Evolutionary conservation across 2,329 filamentous ascomycete species (phyloP), one percentile per base, ranked within the genome.

Genomic region (Aspergillus sp.): DNA sequence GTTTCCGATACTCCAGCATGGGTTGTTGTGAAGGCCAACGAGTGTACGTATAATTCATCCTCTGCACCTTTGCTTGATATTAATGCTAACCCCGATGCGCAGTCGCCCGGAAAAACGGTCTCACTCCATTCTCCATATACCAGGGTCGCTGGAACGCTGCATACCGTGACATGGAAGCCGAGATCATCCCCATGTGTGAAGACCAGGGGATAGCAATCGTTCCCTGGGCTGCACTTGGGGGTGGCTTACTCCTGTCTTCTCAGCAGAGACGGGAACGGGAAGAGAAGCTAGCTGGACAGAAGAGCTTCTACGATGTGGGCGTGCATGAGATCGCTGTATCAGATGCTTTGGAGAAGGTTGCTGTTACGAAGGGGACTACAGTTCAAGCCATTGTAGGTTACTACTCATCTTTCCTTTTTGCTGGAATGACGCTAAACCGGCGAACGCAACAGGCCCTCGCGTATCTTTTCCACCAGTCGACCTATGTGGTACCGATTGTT

Each of bases 1-100:
- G 44, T 59, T n/a, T 59, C 57, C 0, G 57, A 56, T 17, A 59
- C 53, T 2, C 57, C 53, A 3, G 53, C 57, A 5, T 59, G 57
- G 53, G 39, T 59, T 12, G 57, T 59, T 12, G 57, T 59, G n/a
- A 59, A 59, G 37, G 53, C 53, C 11, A 59, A 59, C 17, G 57
- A 52, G 12, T 59, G 55, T 46, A 30, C 5, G 39, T 19, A 11
- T 7, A n/a, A 19, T 17, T 53, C 4, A 13, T 11, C 27, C 11
- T 30, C 27, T 30, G 27, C 27, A 30, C 8, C 8, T 30, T 30
- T 11, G 27, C 27, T 30, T 30, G 3, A 9, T 9, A 30, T 30
- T 9, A 30, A 11, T 30, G 4, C 27, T 30, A 30, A 30, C 0
- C 27, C 27, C 9, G 27, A 11, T 9, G 27, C 27, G 1, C 11